Evolutionary conservation across 306 rosid genomes (phyloP), one percentile per base, ranked within the genome.

Genomic region (Cucurbita pepo): DNA sequence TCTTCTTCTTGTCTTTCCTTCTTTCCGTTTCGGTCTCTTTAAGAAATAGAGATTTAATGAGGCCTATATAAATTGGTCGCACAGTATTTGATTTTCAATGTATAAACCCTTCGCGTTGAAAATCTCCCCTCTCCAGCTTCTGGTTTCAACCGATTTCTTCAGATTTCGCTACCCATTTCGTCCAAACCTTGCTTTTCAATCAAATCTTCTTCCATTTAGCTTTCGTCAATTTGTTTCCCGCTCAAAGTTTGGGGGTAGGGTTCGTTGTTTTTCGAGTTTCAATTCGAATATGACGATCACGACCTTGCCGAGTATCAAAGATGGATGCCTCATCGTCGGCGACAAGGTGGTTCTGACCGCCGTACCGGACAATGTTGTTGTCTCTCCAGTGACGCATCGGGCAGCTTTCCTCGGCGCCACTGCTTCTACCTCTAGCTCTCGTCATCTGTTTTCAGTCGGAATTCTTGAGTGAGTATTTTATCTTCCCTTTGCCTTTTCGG

Each of bases 341-440:
- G 82, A 75, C 73, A 80, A 56, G 76, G 75, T 58, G 47, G 82
- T 87, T 75, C 44, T 87, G 64, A 75, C 83, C 4, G 76, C 50
- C 55, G 92, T 88, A 25, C 96, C 92, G 22, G 60, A 10, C 54
- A 88, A 87, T 76, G 48, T 88, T 7, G 38, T 53, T 19, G 78
- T 81, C 69, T 79, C 92, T 64, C 86, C 79, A 3, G 30, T 78
- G 57, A 60, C 57, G 56, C n/a, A 65, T n/a, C 77, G 21, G 0
- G 79, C 92, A 2, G 86, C 85, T 80, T 91, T 88, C 82, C 19
- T 87, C 55, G 89, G 96, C 38, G 91, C 92, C 5, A 72, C 86
- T 77, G 84, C 86, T 25, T 6, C 58, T 5, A 1, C 47, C 36
- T 65, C 79, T 5, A 76, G 80, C 56, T 81, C 86, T 6, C 90